A percentile compares a stretch with the other conserved stretches of the same genome.
Conservation (phyloP, 2,329 filamentous ascomycete genomes). For the Bisporella sp. region DNA sequence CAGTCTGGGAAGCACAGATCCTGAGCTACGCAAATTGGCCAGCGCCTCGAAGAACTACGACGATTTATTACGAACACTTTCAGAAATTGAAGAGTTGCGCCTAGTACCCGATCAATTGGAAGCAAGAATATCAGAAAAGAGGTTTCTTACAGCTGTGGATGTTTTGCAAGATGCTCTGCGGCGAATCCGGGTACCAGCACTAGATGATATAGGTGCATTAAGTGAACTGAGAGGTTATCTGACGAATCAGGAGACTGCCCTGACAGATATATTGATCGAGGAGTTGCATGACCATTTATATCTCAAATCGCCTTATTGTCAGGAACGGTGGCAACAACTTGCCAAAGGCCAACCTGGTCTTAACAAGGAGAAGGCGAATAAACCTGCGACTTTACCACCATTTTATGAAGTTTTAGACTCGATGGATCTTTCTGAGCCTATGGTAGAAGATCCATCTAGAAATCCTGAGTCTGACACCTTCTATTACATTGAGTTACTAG, state of each 20-base stretch:
- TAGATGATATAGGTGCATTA: constrained; percentile 86
- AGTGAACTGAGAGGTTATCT: constrained; percentile 82
- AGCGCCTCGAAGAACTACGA: constrained; percentile 86
- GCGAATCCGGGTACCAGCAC: constrained; percentile 76
- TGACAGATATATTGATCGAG: constrained; percentile 95
- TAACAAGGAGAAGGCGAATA: constrained; percentile 35
- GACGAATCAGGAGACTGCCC: constrained; percentile 81
- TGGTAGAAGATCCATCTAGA: constrained; percentile 81
- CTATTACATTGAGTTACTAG: constrained; percentile 79
- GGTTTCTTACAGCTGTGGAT: constrained; percentile 87
- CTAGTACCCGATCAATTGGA: constrained; percentile 88
- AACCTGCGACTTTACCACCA: constrained; percentile 36
- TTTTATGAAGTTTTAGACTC: constrained; percentile 54
- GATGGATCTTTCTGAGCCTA: constrained; percentile 51
- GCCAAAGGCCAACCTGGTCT: constrained; percentile 55
- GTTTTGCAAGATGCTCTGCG: constrained; percentile 81
- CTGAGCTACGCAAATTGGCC: constrained; percentile 85
- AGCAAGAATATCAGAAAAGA: constrained; percentile 90
- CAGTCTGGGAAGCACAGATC: constrained; percentile 77
- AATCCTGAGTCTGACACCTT: constrained; percentile 96
- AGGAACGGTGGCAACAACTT: constrained; percentile 87
- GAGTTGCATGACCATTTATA: constrained; percentile 97
- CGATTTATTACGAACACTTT: constrained; percentile 74
- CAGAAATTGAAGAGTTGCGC: constrained; percentile 81
- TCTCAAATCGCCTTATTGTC: constrained; percentile 94